Percentiles rank a stretch among this genome's conserved stretches.
Conservation (phyloP, 2,329 filamentous ascomycete genomes). For the Stemphylium beticola region DNA sequence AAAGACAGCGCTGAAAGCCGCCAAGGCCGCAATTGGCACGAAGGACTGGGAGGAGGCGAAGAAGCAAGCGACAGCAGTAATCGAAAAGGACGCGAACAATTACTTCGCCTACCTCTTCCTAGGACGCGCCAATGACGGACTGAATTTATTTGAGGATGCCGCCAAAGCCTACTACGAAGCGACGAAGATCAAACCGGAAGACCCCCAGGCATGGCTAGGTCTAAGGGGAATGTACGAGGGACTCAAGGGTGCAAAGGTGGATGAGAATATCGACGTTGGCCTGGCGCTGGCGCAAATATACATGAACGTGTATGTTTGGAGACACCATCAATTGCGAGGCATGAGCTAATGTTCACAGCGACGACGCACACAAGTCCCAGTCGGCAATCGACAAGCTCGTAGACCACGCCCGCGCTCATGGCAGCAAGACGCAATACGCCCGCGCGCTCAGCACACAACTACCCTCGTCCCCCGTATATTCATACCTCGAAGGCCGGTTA, state of each 20-base stretch:
- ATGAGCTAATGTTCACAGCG: conserved; percentile 46
- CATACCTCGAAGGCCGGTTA: conserved; percentile 81
- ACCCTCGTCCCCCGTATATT: conserved; percentile 80
- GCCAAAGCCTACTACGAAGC: conserved; percentile 79
- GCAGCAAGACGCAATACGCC: conserved; percentile 75
- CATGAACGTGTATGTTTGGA: conserved; percentile 49
- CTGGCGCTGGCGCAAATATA: conserved; percentile 78
- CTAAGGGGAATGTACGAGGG: conserved; percentile 83
- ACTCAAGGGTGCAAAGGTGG: conserved; percentile 71
- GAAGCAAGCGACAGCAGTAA: conserved; percentile 69
- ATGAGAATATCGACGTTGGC: conserved; percentile 75
- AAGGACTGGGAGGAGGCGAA: conserved; percentile 80
- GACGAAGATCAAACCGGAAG: conserved; percentile 71
- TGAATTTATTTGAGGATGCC: conserved; percentile 72
- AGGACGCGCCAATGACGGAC: conserved; percentile 82
- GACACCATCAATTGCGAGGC: rapidly evolving
- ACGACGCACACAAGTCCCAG: conserved; percentile 65
- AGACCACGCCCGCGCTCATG: conserved; percentile 73
- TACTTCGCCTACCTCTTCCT: conserved; percentile 91
- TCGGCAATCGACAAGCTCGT: conserved; percentile 79
- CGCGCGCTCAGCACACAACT: conserved; percentile 77
- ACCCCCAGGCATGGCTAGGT: conserved; percentile 90
- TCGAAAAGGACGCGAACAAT: conserved; percentile 75
- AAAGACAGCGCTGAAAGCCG: conserved; percentile 81
- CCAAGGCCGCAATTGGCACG: conserved; percentile 77